Evolutionary conservation across 805 yeast genomes (phyloP), one percentile per base, ranked within the genome.

Genomic region (Candida suzukii): DNA sequence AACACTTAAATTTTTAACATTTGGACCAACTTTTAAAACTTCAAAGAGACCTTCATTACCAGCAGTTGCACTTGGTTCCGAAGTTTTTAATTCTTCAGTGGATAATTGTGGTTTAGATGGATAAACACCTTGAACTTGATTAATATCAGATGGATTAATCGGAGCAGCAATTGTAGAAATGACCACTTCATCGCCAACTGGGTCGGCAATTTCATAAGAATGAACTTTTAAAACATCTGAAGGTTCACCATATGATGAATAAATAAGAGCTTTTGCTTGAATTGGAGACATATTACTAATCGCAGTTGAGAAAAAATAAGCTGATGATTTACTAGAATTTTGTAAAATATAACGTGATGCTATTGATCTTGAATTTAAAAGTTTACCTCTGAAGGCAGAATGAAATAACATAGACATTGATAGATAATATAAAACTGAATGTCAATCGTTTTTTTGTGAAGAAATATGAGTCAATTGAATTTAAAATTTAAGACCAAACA

Each of bases 11-110:
- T 57, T 52, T 3, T 49, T 45, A 10, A 78, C 84, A 14, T 61
- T 53, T 10, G 70, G 49, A 18, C 95, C 96, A 10, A 76, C 74
- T 41, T 80, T 77, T n/a, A 85, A 56, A n/a, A 91, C 81, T 57
- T 87, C 83, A 57, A 86, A 90, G 11, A 87, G 73, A 19, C 96
- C 98, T 63, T 91, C 99, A 58, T 93, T 93, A 41, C 99, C 99
- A 29, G 90, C 88, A 37, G 88, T 81, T 5, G 95, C 95, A 9
- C 78, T 65, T 3, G 95, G 90, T 33, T 71, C 74, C 3, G 64
- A 63, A 1, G 86, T 75, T 8, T 79, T 78, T 43, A 74, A 78
- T 37, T 62, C 77, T 37, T 62, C 77, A 5, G 59, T 53, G 21
- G 73, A 68, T 42, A 79, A 70, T 33, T 69, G 76, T 0, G 95